Conservation (phyloP, 176 grass and related monocot species). For the Raddia guianensis region DNA sequence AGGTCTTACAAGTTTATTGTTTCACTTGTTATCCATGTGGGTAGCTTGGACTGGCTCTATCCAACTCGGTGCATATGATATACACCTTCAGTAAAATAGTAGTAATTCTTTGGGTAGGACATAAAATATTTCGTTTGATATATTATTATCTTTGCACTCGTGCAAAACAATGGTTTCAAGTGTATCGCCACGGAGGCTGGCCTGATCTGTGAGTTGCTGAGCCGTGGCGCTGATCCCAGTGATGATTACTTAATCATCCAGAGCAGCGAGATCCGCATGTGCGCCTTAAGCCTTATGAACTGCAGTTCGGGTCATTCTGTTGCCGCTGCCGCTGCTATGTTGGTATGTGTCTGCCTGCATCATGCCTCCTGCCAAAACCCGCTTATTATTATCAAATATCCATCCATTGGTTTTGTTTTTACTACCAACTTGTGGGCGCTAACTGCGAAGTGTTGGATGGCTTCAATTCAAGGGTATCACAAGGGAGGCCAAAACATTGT, state of each 20-base stretch:
- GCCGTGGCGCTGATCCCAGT: not conserved
- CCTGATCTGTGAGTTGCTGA: not conserved
- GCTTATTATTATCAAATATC: not conserved
- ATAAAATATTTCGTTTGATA: not conserved
- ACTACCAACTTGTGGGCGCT: not conserved
- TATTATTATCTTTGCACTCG: not conserved
- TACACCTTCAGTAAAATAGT: not conserved
- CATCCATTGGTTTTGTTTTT: not conserved
- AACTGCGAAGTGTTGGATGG: conserved; percentile 10
- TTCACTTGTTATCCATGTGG: not conserved
- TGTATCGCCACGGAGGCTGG: conserved; percentile 26
- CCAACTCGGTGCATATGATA: not conserved
- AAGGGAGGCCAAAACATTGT: conserved; percentile 8
- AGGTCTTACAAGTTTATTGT: not conserved
- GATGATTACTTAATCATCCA: not conserved
- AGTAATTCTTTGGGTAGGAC: not conserved
- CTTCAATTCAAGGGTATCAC: conserved; percentile 15
- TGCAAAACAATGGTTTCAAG: not conserved
- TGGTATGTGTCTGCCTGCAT: not conserved
- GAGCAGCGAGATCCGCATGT: not conserved
- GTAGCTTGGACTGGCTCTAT: not conserved
- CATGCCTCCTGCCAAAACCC: not conserved
- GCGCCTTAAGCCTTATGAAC: conserved; percentile 9
- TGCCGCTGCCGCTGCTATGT: conserved; percentile 7
- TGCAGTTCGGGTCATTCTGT: not conserved